These are phyloP conservation scores for Microdochium trichocladiopsis DNA, from an alignment of 2,329 filamentous ascomycete genomes.

Conservation along the genomic window DNA sequence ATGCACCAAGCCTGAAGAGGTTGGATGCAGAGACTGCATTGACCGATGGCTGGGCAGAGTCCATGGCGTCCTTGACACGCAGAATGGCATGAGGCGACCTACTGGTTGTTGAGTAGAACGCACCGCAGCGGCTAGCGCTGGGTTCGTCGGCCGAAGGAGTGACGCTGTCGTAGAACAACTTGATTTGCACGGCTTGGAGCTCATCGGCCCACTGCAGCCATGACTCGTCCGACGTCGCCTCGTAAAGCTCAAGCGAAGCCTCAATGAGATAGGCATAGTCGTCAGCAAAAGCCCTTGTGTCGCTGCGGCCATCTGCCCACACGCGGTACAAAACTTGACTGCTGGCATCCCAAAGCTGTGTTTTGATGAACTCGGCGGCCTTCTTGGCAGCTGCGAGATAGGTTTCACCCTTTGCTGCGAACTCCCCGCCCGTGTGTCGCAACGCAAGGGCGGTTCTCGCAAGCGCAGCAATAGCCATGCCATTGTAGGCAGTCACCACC, in stretches of 20 bases:
- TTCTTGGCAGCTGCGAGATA: conserved; percentile 62
- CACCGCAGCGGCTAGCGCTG: conserved; percentile 37
- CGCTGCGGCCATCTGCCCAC: conserved; percentile 60
- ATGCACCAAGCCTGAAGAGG: conserved; percentile 68
- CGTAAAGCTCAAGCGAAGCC: conserved; percentile 77
- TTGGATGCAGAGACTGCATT: conserved; percentile 86
- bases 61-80: conserved; percentile 91
- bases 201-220: conserved; percentile 76
- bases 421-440: conserved; percentile 47
- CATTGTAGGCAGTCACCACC: conserved; percentile 81
- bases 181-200: conserved; percentile 70
- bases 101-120: conserved; percentile 66
- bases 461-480: conserved; percentile 78
- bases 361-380: conserved; percentile 65
- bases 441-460: conserved; percentile 66
- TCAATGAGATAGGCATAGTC: conserved; percentile 89
- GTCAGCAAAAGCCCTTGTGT: conserved; percentile 74
- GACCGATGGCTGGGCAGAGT: conserved; percentile 81
- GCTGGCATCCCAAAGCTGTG: conserved; percentile 62
- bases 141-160: conserved; percentile 21
- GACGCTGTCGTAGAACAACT: conserved; percentile 66
- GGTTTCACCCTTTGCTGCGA: conserved; percentile 41
- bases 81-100: conserved; percentile 66
- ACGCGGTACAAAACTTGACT: conserved; percentile 64
- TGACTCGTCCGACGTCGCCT: conserved; percentile 68